A percentile compares a stretch with the other conserved stretches of the same genome.
Evolutionary conservation across 1,139 yeast species (phyloP).

Genomic region (Diutina neorugosa): DNA sequence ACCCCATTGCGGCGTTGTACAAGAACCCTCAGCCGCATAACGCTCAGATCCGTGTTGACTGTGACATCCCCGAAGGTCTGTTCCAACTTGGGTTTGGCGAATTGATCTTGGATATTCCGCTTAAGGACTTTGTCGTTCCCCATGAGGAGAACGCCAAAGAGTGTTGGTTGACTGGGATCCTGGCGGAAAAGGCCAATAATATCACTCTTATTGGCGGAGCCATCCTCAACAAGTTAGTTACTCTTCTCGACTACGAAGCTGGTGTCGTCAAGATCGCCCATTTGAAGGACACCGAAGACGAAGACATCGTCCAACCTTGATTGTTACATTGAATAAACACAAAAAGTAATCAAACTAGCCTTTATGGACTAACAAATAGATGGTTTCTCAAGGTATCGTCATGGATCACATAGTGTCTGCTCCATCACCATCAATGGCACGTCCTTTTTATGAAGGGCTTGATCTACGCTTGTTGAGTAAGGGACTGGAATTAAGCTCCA

Average conservation of each 20-base stretch:
- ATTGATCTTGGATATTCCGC: not conserved
- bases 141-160: not conserved
- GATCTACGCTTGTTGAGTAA: no score
- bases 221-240: not conserved
- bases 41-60: not conserved
- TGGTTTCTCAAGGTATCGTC: no score
- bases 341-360: no score
- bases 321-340: no score
- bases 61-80: not conserved
- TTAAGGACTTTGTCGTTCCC: not conserved
- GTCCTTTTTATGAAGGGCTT: no score
- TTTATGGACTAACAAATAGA: no score
- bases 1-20: not conserved
- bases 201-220: not conserved
- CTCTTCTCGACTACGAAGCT: not conserved
- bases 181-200: not conserved
- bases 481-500: no score
- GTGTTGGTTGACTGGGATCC: not conserved
- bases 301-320: not conserved
- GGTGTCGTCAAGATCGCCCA: not conserved
- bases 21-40: not conserved
- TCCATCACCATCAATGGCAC: slow-evolving; percentile 6
- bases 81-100: not conserved
- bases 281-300: not conserved
- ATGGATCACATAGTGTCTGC: slow-evolving; percentile 13